A percentile compares a stretch with the other conserved stretches of the same genome.
These are phyloP conservation scores for Vigna angularis DNA, from an alignment of 306 rosid genomes.

Conservation along the genomic window DNA sequence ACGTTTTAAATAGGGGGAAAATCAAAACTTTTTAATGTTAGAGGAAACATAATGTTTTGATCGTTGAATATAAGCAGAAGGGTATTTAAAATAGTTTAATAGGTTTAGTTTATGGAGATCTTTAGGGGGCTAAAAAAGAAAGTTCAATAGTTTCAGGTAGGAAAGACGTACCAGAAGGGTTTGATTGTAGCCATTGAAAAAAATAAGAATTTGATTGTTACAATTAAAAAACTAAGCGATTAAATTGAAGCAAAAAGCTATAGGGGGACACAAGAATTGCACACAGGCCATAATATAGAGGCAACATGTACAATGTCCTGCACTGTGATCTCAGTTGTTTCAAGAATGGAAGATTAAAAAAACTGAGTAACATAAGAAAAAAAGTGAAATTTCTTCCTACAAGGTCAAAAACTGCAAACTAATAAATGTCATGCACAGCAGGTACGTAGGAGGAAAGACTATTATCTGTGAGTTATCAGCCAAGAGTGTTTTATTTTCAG, in stretches of 20 bases:
- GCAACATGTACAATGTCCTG: not conserved
- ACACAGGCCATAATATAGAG: not conserved
- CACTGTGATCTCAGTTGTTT: constrained; percentile 19
- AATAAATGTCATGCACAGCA: constrained; percentile 6
- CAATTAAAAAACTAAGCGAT: not conserved
- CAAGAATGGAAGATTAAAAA: constrained; percentile 15
- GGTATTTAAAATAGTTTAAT: not conserved
- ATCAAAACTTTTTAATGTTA: not conserved
- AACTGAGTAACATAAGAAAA: not conserved
- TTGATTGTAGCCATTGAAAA: not conserved
- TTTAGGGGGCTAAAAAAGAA: not conserved
- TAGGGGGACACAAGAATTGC: not conserved
- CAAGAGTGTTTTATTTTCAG: constrained; percentile 24
- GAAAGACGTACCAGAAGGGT: not conserved
- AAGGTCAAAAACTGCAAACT: not conserved
- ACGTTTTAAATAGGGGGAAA: not conserved
- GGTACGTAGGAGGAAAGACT: not conserved
- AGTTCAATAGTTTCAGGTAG: not conserved
- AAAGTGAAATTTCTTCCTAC: not conserved
- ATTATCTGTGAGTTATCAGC: not conserved
- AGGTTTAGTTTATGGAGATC: not conserved
- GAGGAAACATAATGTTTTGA: not conserved
- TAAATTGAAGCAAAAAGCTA: not conserved
- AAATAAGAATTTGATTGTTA: not conserved
- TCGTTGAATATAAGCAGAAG: not conserved